These are phyloP conservation scores for Kurtzmaniella quercitrusa DNA, from an alignment of 1,139 yeast species.

Conservation along the genomic window DNA sequence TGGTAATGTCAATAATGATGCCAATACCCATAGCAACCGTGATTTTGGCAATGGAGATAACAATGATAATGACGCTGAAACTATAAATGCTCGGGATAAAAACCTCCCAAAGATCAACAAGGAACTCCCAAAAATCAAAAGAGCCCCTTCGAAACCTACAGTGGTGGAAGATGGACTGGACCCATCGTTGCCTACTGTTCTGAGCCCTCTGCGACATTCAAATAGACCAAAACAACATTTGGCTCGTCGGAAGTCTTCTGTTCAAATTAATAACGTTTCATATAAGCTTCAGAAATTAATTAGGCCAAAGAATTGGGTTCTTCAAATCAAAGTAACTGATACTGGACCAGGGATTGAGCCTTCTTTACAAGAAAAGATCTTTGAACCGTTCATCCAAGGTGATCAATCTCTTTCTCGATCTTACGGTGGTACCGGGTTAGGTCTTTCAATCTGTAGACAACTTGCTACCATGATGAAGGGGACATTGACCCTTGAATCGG, in stretches of 20 bases:
- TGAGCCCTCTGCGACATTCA: not conserved
- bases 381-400: slow-evolving; percentile 96
- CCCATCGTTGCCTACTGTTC: not conserved
- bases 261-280: slow-evolving; percentile 29
- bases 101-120: not conserved
- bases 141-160: not conserved
- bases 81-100: too few species aligned
- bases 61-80: too few species aligned
- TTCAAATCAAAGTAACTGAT: slow-evolving; percentile 77
- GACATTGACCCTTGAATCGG: slow-evolving; percentile 64
- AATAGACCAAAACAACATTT: not conserved
- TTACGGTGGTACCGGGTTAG: slow-evolving; percentile 94
- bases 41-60: not conserved
- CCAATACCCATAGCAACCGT: not conserved
- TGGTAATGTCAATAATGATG: not conserved
- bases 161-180: not conserved
- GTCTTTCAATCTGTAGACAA: slow-evolving; percentile 88
- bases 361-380: slow-evolving; percentile 73
- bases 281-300: slow-evolving; percentile 34
- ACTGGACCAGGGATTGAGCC: slow-evolving; percentile 92
- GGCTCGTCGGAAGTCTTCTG: slow-evolving; percentile 5
- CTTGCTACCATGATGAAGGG: slow-evolving; percentile 88
- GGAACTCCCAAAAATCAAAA: not conserved
- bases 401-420: slow-evolving; percentile 90
- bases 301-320: slow-evolving; percentile 49